Evolutionary conservation across 1,139 yeast species (phyloP).

Genomic region (Meyerozyma carpophila): DNA sequence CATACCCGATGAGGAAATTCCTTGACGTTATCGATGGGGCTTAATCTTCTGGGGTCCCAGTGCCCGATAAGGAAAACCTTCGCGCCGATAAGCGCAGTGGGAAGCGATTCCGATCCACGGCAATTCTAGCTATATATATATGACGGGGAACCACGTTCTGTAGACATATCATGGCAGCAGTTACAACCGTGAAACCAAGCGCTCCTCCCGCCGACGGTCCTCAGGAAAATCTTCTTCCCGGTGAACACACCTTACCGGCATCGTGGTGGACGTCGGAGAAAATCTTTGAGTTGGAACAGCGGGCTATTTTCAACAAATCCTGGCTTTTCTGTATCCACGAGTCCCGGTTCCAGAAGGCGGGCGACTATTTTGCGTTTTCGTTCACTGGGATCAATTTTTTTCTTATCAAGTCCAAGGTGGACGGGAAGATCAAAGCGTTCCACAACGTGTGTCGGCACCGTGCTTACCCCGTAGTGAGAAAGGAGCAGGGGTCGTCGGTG

Average conservation of each 20-base stretch:
- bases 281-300: conserved; percentile 51
- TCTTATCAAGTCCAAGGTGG: conserved; percentile 45
- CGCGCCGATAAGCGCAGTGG: neutral
- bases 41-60: neutral
- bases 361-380: conserved; percentile 49
- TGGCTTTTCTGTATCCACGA: conserved; percentile 52
- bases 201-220: conserved; percentile 24
- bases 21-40: neutral
- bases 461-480: conserved; percentile 56
- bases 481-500: conserved; percentile 52
- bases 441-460: conserved; percentile 63
- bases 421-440: conserved; percentile 50
- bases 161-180: conserved; percentile 7
- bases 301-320: conserved; percentile 50
- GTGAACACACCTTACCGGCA: conserved; percentile 58
- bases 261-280: conserved; percentile 62
- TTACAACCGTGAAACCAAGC: conserved; percentile 13
- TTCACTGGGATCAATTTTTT: conserved; percentile 52
- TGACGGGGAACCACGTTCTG: too few species aligned
- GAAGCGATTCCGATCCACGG: too few species aligned
- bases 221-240: conserved; percentile 26
- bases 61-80: neutral
- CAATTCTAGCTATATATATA: too few species aligned
- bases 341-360: conserved; percentile 48
- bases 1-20: neutral